phyloP scores from a whole-genome alignment of 1,284 basidiomycete genomes.

The Phellopilus nigrolimitatus region DNA sequence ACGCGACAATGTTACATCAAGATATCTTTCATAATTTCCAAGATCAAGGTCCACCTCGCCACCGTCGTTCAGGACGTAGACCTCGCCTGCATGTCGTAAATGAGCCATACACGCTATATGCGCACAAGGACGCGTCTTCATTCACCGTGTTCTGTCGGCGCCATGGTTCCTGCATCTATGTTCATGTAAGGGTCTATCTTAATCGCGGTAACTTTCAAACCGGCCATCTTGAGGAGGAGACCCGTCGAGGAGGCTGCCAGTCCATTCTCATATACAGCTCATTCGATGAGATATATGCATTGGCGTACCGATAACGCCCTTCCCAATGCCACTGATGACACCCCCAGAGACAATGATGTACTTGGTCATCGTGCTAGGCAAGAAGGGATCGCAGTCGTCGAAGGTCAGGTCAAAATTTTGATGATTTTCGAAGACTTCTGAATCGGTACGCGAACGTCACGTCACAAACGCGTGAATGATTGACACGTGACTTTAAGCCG shows the following conservation, averaged over 20 bases:
- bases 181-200: conserved; percentile 99
- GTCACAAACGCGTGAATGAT: neutral
- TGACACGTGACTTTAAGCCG: too few species aligned
- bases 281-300: conserved; percentile 4
- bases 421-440: too few species aligned
- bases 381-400: neutral
- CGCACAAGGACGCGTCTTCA: conserved; percentile 23
- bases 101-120: conserved; percentile 21
- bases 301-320: conserved; percentile 86
- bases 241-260: conserved; percentile 90
- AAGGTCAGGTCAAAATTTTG: neutral
- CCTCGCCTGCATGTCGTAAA: conserved; percentile 66
- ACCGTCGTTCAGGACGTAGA: conserved; percentile 97
- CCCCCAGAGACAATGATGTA: conserved; percentile 90
- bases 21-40: conserved; percentile 98
- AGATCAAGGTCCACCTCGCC: conserved; percentile 98
- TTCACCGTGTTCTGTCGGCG: conserved; percentile 95
- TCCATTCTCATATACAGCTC: conserved; percentile 22
- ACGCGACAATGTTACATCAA: conserved; percentile 88
- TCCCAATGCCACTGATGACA: conserved; percentile 91
- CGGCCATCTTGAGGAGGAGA: conserved; percentile 90
- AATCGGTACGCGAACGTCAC: neutral
- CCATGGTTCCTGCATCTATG: conserved; percentile 99
- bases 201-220: conserved; percentile 96
- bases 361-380: conserved; percentile 58